Evolutionary conservation across 1,284 basidiomycete species (phyloP).

Genomic region (Irpex sp.): DNA sequence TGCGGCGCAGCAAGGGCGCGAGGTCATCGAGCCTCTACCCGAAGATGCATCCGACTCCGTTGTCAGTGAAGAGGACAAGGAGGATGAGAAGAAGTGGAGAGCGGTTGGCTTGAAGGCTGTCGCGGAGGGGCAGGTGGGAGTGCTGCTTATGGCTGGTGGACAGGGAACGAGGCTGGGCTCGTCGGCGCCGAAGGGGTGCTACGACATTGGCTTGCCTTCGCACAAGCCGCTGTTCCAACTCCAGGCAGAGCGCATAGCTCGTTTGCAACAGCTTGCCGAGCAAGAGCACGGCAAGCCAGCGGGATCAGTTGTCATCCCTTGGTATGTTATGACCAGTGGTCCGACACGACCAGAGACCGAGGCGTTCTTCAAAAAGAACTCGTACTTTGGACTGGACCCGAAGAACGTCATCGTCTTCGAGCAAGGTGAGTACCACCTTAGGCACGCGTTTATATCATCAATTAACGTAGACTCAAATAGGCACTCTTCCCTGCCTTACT

Average conservation of each 20-base stretch:
- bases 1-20: constrained; percentile 38
- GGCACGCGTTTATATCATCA: constrained; percentile 5
- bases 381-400: constrained; percentile 81
- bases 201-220: constrained; percentile 92
- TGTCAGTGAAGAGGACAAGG: constrained; percentile 47
- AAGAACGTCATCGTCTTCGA: constrained; percentile 93
- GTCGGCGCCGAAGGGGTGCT: constrained; percentile 94
- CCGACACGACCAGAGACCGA: constrained; percentile 90
- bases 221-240: constrained; percentile 95
- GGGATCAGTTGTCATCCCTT: constrained; percentile 73
- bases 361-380: constrained; percentile 77
- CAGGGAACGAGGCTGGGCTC: constrained; percentile 96
- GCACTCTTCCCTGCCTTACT: constrained; percentile 92
- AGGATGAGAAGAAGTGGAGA: constrained; percentile 69
- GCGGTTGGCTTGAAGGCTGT: constrained; percentile 79
- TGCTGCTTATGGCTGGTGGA: constrained; percentile 96
- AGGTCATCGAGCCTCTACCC: constrained; percentile 77
- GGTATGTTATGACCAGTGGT: constrained; percentile 99
- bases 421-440: constrained; percentile 68
- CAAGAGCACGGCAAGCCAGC: constrained; percentile 46
- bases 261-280: constrained; percentile 78
- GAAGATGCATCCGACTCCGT: constrained; percentile 67
- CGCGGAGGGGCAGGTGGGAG: constrained; percentile 80
- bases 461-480: constrained; percentile 38
- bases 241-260: constrained; percentile 91